Evolutionary conservation across 371 early-diverging fungal species (phyloP).

Genomic region (Catenaria anguillulae): DNA sequence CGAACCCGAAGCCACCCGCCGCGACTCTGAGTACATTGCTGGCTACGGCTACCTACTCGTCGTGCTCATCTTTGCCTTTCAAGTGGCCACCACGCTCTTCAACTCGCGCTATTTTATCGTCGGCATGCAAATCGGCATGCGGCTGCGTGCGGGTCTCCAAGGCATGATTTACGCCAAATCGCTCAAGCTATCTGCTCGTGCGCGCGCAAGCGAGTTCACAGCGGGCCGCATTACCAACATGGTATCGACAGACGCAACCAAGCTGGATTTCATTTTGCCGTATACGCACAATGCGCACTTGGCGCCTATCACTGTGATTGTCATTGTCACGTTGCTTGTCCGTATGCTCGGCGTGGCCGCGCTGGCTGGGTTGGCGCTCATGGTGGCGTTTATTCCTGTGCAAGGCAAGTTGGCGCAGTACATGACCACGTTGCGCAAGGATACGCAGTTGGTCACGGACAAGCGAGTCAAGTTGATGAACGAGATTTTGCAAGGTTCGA

Average conservation of each 20-base stretch:
- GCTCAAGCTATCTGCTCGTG: conserved; percentile 52
- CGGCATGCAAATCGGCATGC: conserved; percentile 25
- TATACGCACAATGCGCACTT: conserved; percentile 71
- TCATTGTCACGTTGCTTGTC: conserved; percentile 67
- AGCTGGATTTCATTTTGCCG: conserved; percentile 27
- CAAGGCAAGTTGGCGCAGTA: conserved; percentile 18
- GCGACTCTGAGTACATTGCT: too few species aligned
- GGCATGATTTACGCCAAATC: conserved; percentile 80
- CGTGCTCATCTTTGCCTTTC: conserved; percentile 25
- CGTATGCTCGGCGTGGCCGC: conserved; percentile 62
- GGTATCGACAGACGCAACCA: conserved; percentile 60
- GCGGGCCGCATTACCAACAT: conserved; percentile 66
- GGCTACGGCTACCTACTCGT: conserved; percentile 3
- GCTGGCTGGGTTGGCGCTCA: conserved; percentile 72
- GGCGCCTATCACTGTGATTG: conserved; percentile 73
- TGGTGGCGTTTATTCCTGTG: conserved; percentile 59
- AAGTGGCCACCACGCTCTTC: background rate
- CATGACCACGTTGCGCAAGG: background rate
- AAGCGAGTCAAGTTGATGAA: conserved; percentile 45
- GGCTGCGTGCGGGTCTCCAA: conserved; percentile 57
- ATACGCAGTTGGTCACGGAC: conserved; percentile 26
- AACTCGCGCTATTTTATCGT: background rate
- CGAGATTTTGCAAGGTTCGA: conserved; percentile 29
- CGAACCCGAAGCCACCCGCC: too few species aligned
- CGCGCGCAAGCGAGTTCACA: conserved; percentile 19